Percentiles rank a stretch among this genome's conserved stretches.
These are phyloP conservation scores for Clavariopsis aquatica DNA, from an alignment of 495 filamentous ascomycete genomes.

Conservation along the genomic window DNA sequence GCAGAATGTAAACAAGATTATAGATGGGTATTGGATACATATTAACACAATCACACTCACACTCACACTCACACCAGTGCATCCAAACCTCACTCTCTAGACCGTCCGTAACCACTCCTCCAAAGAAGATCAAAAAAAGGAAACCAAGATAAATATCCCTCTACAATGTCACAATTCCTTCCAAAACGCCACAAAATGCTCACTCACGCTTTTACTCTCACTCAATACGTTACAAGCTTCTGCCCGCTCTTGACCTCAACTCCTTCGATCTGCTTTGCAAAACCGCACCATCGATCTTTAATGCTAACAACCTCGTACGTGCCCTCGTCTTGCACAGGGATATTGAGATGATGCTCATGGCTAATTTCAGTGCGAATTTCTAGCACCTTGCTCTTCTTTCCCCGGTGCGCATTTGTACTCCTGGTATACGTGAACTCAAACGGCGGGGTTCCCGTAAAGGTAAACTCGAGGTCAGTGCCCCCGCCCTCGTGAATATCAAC, in stretches of 20 bases:
- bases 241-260: constrained; percentile 44
- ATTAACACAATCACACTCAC: background rate
- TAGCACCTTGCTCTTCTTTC: constrained; percentile 61
- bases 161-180: background rate
- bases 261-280: constrained; percentile 64
- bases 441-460: constrained; percentile 91
- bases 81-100: too few species aligned
- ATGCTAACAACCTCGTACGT: constrained; percentile 96
- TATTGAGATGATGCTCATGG: constrained; percentile 73
- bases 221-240: constrained; percentile 43
- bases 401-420: constrained; percentile 75
- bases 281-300: constrained; percentile 86
- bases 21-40: background rate
- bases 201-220: background rate
- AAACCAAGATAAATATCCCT: too few species aligned
- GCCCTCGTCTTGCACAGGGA: constrained; percentile 85
- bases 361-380: constrained; percentile 87
- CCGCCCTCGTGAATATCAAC: constrained; percentile 96
- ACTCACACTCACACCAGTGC: background rate
- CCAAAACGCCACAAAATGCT: background rate
- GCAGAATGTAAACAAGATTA: background rate
- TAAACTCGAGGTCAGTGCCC: constrained; percentile 86
- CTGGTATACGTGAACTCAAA: constrained; percentile 98
- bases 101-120: too few species aligned
- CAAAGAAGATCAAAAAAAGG: background rate